Evolutionary conservation across 2,329 filamentous ascomycete species (phyloP).

Genomic region (Neoascochyta sp.): DNA sequence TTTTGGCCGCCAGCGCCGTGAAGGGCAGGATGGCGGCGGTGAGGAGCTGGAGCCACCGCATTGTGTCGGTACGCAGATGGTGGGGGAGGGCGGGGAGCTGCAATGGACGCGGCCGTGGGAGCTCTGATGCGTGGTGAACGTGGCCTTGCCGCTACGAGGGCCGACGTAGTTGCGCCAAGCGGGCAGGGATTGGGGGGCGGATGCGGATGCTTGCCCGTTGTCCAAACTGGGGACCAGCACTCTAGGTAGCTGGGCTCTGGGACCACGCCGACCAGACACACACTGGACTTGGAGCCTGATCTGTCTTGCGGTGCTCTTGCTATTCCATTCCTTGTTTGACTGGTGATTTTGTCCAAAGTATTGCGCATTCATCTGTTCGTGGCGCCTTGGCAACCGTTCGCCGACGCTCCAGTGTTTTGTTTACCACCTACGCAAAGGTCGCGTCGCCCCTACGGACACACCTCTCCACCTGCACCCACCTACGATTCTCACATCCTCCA

Average conservation of each 20-base stretch:
- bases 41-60: conserved; percentile 63
- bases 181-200: conserved; percentile 13
- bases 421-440: conserved; percentile 23
- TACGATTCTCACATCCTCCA: conserved; percentile 14
- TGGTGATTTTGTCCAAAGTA: conserved; percentile 3
- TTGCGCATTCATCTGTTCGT: background rate
- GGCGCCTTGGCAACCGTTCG: conserved; percentile 10
- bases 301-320: no score
- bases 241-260: no score
- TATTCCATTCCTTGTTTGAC: no score
- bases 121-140: conserved; percentile 22
- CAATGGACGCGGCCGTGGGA: no score
- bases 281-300: no score
- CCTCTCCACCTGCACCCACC: conserved; percentile 9
- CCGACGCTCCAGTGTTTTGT: conserved; percentile 33
- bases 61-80: conserved; percentile 44
- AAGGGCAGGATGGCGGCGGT: conserved; percentile 61
- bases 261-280: no score
- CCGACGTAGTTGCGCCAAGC: conserved; percentile 29
- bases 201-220: no score
- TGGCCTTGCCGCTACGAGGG: conserved; percentile 27
- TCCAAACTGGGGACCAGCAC: no score
- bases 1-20: conserved; percentile 61
- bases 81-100: conserved; percentile 19
- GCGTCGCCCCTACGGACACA: conserved; percentile 26